Evolutionary conservation across 176 grass and related monocot genomes (phyloP), one percentile per base, ranked within the genome.

Genomic region (Alopecurus myosuroides): DNA sequence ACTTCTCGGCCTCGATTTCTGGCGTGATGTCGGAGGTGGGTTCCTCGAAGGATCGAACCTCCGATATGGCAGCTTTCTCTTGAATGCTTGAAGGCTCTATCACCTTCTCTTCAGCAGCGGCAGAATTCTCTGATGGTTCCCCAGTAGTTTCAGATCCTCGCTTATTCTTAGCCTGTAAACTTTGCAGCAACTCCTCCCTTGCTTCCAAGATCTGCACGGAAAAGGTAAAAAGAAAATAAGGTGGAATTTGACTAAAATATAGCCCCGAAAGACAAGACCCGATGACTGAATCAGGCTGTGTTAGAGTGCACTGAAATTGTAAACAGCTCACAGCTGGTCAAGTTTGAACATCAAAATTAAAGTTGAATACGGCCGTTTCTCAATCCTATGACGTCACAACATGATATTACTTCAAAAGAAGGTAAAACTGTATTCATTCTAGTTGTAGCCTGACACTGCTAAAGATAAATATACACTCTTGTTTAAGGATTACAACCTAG

Each of bases 131-230:
- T 79, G 65, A 82, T 74, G 76, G 63, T 78, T 75, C 77, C 52
- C 23, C 80, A 22, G 15, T 63, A 76, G 52, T 66, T 30, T 82
- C 81, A 69, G 90, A 86, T 76, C 11, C 77, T 46, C 22, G 40
- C n/a, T 85, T 92, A 56, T 63, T 86, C 33, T 68, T 74, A 74
- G 28, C 36, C 33, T 88, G 88, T 79, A 88, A 72, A 79, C 78
- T 92, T 77, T 79, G 88, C 45, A 95, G 48, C 48, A 92, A 33
- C 23, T 70, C 86, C 50, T 85, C 80, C 75, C 93, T 86, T 64
- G 90, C 90, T 86, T 95, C 80, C 66, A 92, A 26, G 45, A 92
- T 90, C 93, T 95, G 64, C 17, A 31, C 3, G 9, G 15, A 22
- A 56, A 46, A 25, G 58, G 26, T 64, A 68, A 26, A 85, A 20